Percentiles rank a stretch among this genome's conserved stretches.
phyloP scores from a whole-genome alignment of 345 rosid species.

The Sisymbrium altissimum region DNA sequence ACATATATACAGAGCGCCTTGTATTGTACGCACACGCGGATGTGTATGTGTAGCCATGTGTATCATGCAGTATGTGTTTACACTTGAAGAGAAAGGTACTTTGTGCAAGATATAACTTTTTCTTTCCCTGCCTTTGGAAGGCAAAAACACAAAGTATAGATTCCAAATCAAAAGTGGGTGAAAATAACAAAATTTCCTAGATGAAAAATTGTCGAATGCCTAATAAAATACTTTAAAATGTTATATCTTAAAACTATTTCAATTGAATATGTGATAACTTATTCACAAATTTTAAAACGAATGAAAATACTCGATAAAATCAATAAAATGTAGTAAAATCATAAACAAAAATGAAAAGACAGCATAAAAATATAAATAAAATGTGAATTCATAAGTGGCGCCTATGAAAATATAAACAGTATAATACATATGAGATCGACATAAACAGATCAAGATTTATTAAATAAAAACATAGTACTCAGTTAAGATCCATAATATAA shows the following conservation, averaged over 20 bases:
- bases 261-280: background rate
- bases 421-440: background rate
- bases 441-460: background rate
- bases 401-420: background rate
- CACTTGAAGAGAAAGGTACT: constrained; percentile 5
- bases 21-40: background rate
- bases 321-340: background rate
- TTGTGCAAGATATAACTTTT: background rate
- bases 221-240: background rate
- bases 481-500: background rate
- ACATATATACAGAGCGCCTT: background rate
- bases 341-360: background rate
- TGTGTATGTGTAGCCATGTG: background rate
- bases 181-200: background rate
- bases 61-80: background rate
- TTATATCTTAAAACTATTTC: background rate
- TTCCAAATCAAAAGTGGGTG: background rate
- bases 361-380: background rate
- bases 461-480: background rate
- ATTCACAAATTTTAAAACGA: background rate
- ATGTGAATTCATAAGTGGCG: background rate
- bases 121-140: no score
- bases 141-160: constrained; percentile 1
- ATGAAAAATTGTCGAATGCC: background rate
- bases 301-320: background rate